Base-by-base conservation (phyloP, 1,139 yeast species). In the Debaryomycetaceae sp. region DNA sequence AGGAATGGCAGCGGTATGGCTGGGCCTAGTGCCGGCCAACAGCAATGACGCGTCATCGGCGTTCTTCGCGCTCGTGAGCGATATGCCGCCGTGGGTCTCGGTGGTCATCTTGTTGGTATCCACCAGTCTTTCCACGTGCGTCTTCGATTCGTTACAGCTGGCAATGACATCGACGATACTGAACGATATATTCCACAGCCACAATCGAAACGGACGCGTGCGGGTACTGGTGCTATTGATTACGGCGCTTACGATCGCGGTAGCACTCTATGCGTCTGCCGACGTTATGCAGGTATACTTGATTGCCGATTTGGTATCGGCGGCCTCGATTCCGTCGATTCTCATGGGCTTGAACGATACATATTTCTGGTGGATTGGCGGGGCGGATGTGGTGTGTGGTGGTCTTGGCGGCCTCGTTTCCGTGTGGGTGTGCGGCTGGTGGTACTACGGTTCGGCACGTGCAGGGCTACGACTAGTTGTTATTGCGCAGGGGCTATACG, bases 1-100 rank as follows among this genome's bases (percentile, higher is more conserved):
- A 3, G 97, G 96, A 4, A 67, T 87, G 39, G 53, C 86, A 32
- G 95, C 94, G 2, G 95, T 82, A 14, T 87, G 96, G 96, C 72
- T 85, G 2, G 92, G 92, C 1, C 70, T 76, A 37, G 57, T 81
- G 38, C 54, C 51, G 10, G 71, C 76, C 12, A 70, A 67, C 16
- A 82, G 75, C 47, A 21, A 24, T 6, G 62, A 65, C 21, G 81
- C 82, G 13, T 65, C 69, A 22, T 67, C 75, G 38, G 78, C 85
- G 3, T 79, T 87, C 43, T 87, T 71, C 56, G 58, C 77, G 35
- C 60, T 87, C 33, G 58, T 86, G 36, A 60, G 73, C 6, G 62
- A 75, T 35, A 72, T 86, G 77, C 92, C 94, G n/a, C 65, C 72
- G 21, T 86, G 96, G 95, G 73, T 85, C 20, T 68, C 78, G 40